Evolutionary conservation across 179 eudicot species (phyloP).

Genomic region (Patellifolia procumbens): DNA sequence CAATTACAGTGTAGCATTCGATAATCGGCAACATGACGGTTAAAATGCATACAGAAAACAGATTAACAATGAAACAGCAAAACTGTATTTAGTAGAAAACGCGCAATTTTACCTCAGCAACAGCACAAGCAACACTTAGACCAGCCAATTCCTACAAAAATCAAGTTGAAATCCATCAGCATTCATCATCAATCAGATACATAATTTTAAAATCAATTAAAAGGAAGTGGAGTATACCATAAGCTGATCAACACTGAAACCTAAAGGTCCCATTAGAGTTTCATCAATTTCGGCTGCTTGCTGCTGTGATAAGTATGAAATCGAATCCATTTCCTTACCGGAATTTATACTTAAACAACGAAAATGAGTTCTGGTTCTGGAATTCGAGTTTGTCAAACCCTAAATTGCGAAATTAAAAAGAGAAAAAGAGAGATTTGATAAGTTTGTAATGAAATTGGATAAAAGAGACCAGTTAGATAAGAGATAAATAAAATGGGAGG

Average conservation of each 20-base stretch:
- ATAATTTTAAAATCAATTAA: neutral
- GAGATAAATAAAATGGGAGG: neutral
- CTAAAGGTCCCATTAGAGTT: slow-evolving; percentile 84
- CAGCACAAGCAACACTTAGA: slow-evolving; percentile 86
- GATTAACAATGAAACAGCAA: neutral
- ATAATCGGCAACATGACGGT: neutral
- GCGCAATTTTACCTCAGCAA: slow-evolving; percentile 68
- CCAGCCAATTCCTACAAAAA: slow-evolving; percentile 86
- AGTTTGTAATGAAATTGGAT: neutral
- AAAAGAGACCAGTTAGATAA: neutral
- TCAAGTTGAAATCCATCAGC: neutral
- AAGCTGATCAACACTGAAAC: slow-evolving; percentile 91
- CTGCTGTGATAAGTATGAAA: slow-evolving; percentile 71
- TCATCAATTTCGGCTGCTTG: slow-evolving; percentile 90
- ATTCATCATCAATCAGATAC: slow-evolving; percentile 14
- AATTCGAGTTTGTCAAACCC: slow-evolving; percentile 43
- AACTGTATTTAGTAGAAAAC: neutral
- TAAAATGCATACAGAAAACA: neutral
- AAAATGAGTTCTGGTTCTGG: slow-evolving; percentile 32
- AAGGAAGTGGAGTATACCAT: slow-evolving; percentile 52
- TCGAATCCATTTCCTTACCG: slow-evolving; percentile 39
- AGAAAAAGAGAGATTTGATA: neutral
- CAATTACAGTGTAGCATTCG: neutral
- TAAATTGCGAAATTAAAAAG: slow-evolving; percentile 16
- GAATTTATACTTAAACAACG: slow-evolving; percentile 40